Conservation (phyloP, 2,329 filamentous ascomycete genomes). For the Calonectria ilicicola region DNA sequence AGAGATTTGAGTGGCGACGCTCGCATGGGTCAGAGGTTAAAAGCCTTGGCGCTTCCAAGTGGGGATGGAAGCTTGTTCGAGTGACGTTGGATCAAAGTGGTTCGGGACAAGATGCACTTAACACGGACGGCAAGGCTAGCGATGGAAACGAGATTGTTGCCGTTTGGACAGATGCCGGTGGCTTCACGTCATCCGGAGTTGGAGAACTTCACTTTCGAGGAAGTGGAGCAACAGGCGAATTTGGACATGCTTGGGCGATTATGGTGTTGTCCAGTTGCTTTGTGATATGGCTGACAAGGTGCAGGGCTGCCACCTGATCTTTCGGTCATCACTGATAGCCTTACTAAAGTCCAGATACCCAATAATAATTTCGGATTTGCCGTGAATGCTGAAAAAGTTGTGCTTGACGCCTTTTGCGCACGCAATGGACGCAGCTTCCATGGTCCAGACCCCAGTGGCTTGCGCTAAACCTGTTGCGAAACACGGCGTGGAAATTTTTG, state of each 20-base stretch:
- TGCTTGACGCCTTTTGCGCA: not conserved
- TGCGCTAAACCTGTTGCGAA: not conserved
- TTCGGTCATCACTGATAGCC: no score
- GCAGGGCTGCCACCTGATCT: not conserved
- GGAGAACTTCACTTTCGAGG: conserved; percentile 25
- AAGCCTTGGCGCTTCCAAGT: conserved; percentile 23
- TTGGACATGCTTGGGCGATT: conserved; percentile 32
- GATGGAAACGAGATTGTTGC: conserved; percentile 28
- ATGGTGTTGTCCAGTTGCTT: conserved; percentile 28
- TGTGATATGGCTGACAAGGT: conserved; percentile 3
- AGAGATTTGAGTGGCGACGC: conserved; percentile 30
- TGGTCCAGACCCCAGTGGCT: not conserved
- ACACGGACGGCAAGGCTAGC: not conserved
- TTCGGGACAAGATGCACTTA: not conserved
- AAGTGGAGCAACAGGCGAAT: conserved; percentile 12
- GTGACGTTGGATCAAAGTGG: not conserved
- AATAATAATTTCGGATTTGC: no score
- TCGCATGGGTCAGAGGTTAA: conserved; percentile 29
- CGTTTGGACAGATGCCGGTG: conserved; percentile 16
- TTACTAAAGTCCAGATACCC: no score
- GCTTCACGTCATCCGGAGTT: not conserved
- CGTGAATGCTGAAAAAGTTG: not conserved
- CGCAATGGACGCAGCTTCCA: not conserved
- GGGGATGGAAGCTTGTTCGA: conserved; percentile 32
- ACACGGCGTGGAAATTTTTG: not conserved